These are phyloP conservation scores for Aspergillus amoenus DNA, from an alignment of 2,329 filamentous ascomycete species.

Conservation along the genomic window DNA sequence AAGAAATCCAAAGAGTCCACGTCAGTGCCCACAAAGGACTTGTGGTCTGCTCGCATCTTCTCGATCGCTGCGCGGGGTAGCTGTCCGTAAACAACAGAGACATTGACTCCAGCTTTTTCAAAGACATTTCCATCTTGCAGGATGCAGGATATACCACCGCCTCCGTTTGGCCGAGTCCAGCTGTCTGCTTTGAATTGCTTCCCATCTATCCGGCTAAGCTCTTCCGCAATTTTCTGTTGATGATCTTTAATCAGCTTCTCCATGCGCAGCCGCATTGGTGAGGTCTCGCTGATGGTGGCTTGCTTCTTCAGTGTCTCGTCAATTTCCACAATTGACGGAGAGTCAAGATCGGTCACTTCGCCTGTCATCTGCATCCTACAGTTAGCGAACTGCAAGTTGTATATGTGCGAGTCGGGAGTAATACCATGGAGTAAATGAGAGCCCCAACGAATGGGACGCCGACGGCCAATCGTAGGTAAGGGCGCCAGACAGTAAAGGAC, in stretches of 20 bases:
- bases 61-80: constrained; percentile 83
- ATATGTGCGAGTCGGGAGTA: not conserved
- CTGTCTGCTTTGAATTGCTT: constrained; percentile 78
- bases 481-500: constrained; percentile 42
- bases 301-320: constrained; percentile 80
- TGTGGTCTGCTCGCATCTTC: constrained; percentile 94
- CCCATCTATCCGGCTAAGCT: constrained; percentile 80
- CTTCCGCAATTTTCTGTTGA: constrained; percentile 81
- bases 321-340: constrained; percentile 74
- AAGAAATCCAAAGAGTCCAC: constrained; percentile 91
- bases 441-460: constrained; percentile 50
- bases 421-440: constrained; percentile 54
- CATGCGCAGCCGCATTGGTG: constrained; percentile 97
- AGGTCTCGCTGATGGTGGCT: constrained; percentile 69
- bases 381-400: constrained; percentile 6
- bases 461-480: constrained; percentile 49
- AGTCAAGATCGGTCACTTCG: constrained; percentile 39
- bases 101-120: constrained; percentile 95
- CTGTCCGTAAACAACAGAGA: constrained; percentile 89
- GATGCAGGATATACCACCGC: constrained; percentile 91
- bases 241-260: constrained; percentile 93
- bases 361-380: constrained; percentile 31
- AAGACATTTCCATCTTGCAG: constrained; percentile 96
- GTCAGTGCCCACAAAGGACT: constrained; percentile 73
- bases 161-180: constrained; percentile 84